A percentile compares a stretch with the other conserved stretches of the same genome.
Evolutionary conservation across 208 protist genomes (phyloP).

Genomic region (Trichomonas gallinae): DNA sequence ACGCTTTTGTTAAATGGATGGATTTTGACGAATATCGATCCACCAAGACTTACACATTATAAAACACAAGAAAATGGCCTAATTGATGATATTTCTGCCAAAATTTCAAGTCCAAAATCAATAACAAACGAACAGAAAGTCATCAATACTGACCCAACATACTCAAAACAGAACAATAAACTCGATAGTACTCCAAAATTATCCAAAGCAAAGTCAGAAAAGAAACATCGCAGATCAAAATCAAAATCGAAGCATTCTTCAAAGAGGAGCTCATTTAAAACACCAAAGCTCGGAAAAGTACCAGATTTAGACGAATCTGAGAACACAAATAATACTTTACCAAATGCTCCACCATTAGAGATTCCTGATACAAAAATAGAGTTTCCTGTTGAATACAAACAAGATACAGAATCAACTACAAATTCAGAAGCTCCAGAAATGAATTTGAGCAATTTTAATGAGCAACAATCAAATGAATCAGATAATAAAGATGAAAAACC

Average conservation of each 20-base stretch:
- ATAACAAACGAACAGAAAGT: not conserved
- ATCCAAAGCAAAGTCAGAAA: not conserved
- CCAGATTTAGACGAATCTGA: not conserved
- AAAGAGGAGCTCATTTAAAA: not conserved
- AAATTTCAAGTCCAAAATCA: not conserved
- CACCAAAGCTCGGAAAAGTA: not conserved
- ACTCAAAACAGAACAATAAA: not conserved
- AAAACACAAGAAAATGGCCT: not conserved
- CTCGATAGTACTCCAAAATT: not conserved
- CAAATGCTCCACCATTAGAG: not conserved
- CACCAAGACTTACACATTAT: not conserved
- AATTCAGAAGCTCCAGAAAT: no score
- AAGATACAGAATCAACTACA: no score
- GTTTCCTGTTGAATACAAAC: no score
- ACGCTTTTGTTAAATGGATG: not conserved
- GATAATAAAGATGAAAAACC: no score
- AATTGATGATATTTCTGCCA: not conserved
- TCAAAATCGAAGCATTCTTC: not conserved
- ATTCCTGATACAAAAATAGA: not conserved
- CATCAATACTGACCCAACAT: not conserved
- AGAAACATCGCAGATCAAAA: not conserved
- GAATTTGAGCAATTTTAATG: no score
- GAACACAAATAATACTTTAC: not conserved
- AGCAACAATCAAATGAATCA: no score
- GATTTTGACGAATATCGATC: not conserved